These are phyloP conservation scores for Phialemoniopsis sp. DNA, from an alignment of 2,329 filamentous ascomycete genomes.

Conservation along the genomic window DNA sequence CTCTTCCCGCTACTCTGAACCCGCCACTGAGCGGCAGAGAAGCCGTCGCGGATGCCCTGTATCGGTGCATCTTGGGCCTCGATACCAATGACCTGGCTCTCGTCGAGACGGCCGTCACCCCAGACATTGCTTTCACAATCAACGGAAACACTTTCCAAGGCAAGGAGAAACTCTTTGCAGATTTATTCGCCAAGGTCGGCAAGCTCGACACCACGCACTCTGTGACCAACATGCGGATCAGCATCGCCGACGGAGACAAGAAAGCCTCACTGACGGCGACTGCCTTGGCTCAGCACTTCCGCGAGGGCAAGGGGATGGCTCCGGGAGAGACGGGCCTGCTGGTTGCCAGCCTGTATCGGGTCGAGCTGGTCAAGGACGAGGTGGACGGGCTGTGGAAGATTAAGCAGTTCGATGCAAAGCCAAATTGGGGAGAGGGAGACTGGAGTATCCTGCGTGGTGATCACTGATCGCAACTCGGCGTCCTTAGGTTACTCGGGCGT, in stretches of 20 bases:
- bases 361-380: slow-evolving; percentile 2
- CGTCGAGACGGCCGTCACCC: slow-evolving; percentile 21
- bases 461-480: no score
- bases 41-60: slow-evolving; percentile 23
- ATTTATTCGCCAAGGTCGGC: no score
- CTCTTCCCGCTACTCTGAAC: slow-evolving; percentile 4
- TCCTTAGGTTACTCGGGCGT: no score
- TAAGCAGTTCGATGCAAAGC: background rate
- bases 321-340: background rate
- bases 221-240: slow-evolving; percentile 5
- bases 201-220: slow-evolving; percentile 1
- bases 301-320: background rate
- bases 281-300: slow-evolving; percentile 4
- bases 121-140: slow-evolving; percentile 3
- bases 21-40: slow-evolving; percentile 18
- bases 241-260: slow-evolving; percentile 9
- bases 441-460: no score
- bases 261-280: slow-evolving; percentile 1
- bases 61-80: slow-evolving; percentile 18
- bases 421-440: no score
- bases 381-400: background rate
- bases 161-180: no score
- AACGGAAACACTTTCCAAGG: no score
- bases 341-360: background rate
- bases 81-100: slow-evolving; percentile 20